A percentile compares a stretch with the other conserved stretches of the same genome.
Evolutionary conservation across 2,329 filamentous ascomycete genomes (phyloP).

Genomic region (Juglanconis sp.): DNA sequence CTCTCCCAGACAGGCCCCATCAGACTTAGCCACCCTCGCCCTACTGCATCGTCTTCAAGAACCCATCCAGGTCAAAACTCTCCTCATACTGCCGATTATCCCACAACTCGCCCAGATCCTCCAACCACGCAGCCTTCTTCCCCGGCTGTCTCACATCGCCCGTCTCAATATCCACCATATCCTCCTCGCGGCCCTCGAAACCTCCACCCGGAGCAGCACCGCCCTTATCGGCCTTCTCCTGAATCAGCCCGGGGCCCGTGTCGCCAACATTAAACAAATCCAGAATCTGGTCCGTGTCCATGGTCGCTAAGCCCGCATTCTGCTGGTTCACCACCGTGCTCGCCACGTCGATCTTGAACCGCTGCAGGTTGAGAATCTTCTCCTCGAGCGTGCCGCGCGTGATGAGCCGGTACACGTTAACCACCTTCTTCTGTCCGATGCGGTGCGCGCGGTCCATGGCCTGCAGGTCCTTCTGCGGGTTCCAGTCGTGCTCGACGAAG

Average conservation of each 20-base stretch:
- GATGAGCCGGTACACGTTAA: constrained; percentile 96
- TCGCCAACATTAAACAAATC: constrained; percentile 93
- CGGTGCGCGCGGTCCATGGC: constrained; percentile 98
- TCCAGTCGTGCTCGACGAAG: constrained; percentile 99
- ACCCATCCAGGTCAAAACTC: constrained; percentile 93
- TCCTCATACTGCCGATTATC: constrained; percentile 97
- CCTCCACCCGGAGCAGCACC: constrained; percentile 46
- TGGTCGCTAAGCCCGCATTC: constrained; percentile 87
- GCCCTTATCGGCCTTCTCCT: constrained; percentile 47
- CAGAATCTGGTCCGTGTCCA: constrained; percentile 98
- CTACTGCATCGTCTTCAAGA: constrained; percentile 86
- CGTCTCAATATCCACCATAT: constrained; percentile 89
- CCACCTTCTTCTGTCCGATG: constrained; percentile 99
- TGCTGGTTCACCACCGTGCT: constrained; percentile 98
- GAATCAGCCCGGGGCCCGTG: constrained; percentile 63
- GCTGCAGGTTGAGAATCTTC: constrained; percentile 96
- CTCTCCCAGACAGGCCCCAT: no score
- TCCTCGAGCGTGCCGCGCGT: constrained; percentile 95
- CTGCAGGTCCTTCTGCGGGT: constrained; percentile 96
- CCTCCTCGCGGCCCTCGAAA: constrained; percentile 66
- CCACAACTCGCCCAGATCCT: constrained; percentile 94
- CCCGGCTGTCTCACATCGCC: constrained; percentile 91
- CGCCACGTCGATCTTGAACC: constrained; percentile 98
- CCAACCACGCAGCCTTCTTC: constrained; percentile 87
- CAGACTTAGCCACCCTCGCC: not conserved